Conservation (phyloP, 2,329 filamentous ascomycete genomes). For the Chrysosphaeria jannelii region DNA sequence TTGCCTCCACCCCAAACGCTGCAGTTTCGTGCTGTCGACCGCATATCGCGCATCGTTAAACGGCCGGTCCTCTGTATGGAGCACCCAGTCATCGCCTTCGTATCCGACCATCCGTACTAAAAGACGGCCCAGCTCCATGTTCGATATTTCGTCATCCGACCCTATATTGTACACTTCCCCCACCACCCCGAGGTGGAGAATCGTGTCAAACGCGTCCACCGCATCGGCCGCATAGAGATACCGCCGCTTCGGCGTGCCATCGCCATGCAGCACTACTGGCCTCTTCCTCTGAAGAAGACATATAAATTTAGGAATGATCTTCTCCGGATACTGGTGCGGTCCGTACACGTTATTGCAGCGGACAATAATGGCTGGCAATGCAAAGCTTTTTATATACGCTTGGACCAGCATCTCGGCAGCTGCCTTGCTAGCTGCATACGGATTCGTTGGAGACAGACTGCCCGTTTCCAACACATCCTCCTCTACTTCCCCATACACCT, state of each 20-base stretch:
- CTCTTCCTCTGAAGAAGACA: constrained; percentile 35
- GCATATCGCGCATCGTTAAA: constrained; percentile 52
- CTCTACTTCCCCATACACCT: constrained; percentile 59
- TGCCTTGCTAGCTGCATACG: constrained; percentile 54
- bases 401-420: constrained; percentile 67
- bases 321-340: constrained; percentile 59
- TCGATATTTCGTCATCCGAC: constrained; percentile 49
- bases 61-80: constrained; percentile 47
- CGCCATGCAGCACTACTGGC: constrained; percentile 44
- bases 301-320: constrained; percentile 62
- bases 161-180: constrained; percentile 63
- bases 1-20: constrained; percentile 37
- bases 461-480: constrained; percentile 44
- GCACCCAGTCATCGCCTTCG: constrained; percentile 27
- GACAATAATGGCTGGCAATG: constrained; percentile 50
- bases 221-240: constrained; percentile 59
- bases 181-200: constrained; percentile 44
- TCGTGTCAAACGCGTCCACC: constrained; percentile 56
- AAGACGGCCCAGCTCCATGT: constrained; percentile 33
- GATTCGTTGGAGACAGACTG: constrained; percentile 51
- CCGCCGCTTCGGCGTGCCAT: constrained; percentile 41
- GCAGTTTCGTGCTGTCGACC: constrained; percentile 37
- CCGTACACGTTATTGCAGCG: constrained; percentile 68
- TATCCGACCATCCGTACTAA: constrained; percentile 33
- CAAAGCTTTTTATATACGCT: constrained; percentile 63